These are phyloP conservation scores for Ogataea thermomethanolica DNA, from an alignment of 805 yeast species.

Conservation along the genomic window DNA sequence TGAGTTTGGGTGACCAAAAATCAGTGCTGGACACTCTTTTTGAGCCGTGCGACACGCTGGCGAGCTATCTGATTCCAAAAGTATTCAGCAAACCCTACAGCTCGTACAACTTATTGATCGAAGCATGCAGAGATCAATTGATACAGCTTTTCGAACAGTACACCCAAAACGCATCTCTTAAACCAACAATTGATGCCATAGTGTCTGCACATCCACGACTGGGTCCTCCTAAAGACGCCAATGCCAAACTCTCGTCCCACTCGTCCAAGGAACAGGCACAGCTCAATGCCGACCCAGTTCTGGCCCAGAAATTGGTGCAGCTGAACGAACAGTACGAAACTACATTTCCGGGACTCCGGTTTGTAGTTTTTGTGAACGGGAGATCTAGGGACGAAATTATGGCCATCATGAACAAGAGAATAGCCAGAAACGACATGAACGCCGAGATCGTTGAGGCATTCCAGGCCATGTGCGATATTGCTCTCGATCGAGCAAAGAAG, in stretches of 20 bases:
- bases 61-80: slow-evolving; percentile 31
- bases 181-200: slow-evolving; percentile 38
- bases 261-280: slow-evolving; percentile 71
- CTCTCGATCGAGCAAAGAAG: slow-evolving; percentile 68
- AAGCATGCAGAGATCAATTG: slow-evolving; percentile 12
- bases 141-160: slow-evolving; percentile 1
- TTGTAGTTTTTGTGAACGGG: slow-evolving; percentile 89
- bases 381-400: slow-evolving; percentile 64
- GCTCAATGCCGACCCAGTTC: slow-evolving; percentile 48
- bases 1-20: slow-evolving; percentile 29
- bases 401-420: slow-evolving; percentile 56
- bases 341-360: slow-evolving; percentile 63
- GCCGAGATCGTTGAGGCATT: slow-evolving; percentile 66
- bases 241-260: slow-evolving; percentile 51
- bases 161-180: slow-evolving; percentile 2
- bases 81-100: slow-evolving; percentile 20
- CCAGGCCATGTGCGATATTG: slow-evolving; percentile 90
- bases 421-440: slow-evolving; percentile 49
- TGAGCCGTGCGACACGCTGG: slow-evolving; percentile 57
- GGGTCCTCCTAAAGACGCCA: slow-evolving; percentile 53
- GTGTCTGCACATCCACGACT: slow-evolving; percentile 91
- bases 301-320: slow-evolving; percentile 45
- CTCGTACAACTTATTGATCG: slow-evolving; percentile 30
- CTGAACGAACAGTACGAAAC: slow-evolving; percentile 49
- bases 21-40: slow-evolving; percentile 54